Percentiles rank a stretch among this genome's conserved stretches.
Conservation (phyloP, 2,329 filamentous ascomycete species). For the Ophiocordyceps sinensis region DNA sequence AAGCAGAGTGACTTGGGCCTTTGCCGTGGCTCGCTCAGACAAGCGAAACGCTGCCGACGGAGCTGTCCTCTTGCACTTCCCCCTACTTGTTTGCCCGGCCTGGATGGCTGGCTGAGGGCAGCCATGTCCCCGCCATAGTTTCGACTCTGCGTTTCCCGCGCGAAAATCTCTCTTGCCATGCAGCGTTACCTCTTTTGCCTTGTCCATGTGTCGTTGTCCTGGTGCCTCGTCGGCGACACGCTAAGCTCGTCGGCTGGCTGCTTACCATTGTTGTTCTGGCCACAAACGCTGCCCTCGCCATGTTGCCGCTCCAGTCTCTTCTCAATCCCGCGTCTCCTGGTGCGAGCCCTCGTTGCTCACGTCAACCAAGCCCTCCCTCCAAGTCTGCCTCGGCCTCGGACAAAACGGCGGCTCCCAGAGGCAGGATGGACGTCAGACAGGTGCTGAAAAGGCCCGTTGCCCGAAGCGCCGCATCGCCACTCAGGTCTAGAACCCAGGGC, state of each 20-base stretch:
- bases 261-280: background rate
- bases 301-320: slow-evolving; percentile 52
- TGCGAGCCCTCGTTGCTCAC: slow-evolving; percentile 16
- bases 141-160: background rate
- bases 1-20: background rate
- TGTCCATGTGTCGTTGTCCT: background rate
- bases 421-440: background rate
- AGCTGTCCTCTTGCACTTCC: background rate
- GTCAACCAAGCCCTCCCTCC: slow-evolving; percentile 22
- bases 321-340: slow-evolving; percentile 45
- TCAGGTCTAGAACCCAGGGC: slow-evolving; percentile 48
- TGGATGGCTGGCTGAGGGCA: background rate
- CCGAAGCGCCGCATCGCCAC: slow-evolving; percentile 31
- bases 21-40: background rate
- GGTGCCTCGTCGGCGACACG: background rate
- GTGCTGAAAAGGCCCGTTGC: background rate
- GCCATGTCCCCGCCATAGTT: background rate
- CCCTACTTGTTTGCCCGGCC: slow-evolving; percentile 1
- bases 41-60: slow-evolving; percentile 1
- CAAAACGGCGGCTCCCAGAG: slow-evolving; percentile 11
- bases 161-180: background rate
- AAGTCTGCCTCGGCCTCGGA: background rate
- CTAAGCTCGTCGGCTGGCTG: slow-evolving; percentile 1
- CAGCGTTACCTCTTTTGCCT: background rate
- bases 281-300: slow-evolving; percentile 20